Evolutionary conservation across 1,284 basidiomycete genomes (phyloP).

Genomic region (Ceratobasidium sp.): DNA sequence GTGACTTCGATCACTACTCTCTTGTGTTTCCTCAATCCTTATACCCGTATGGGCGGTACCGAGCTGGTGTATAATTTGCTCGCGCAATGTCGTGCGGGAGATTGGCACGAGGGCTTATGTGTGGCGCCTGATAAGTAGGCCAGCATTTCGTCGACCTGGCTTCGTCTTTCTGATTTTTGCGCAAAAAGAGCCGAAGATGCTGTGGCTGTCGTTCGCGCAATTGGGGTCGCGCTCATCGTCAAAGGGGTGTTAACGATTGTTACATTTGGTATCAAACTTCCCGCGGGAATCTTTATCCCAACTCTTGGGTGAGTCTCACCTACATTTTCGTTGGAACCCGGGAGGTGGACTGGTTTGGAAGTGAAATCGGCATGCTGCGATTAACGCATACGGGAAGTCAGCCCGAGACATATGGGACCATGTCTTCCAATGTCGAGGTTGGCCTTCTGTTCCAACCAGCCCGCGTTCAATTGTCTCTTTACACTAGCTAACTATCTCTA

Average conservation of each 20-base stretch:
- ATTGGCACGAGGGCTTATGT: constrained; percentile 78
- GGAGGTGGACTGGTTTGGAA: too few species aligned
- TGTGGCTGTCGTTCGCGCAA: constrained; percentile 74
- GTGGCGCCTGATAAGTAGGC: constrained; percentile 65
- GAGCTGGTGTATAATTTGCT: constrained; percentile 95
- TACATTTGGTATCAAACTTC: constrained; percentile 94
- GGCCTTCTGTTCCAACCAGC: not conserved
- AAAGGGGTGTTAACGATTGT: constrained; percentile 77
- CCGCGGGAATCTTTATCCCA: constrained; percentile 97
- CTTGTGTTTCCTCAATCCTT: constrained; percentile 90
- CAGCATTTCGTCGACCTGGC: not conserved
- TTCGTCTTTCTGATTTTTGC: constrained; percentile 12
- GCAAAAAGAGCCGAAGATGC: constrained; percentile 67
- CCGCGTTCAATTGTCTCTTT: too few species aligned
- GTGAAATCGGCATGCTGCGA: not conserved
- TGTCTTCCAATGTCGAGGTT: not conserved
- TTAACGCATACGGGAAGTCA: too few species aligned
- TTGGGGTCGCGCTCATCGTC: too few species aligned
- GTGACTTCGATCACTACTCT: constrained; percentile 82
- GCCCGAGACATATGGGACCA: not conserved
- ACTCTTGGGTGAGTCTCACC: constrained; percentile 70
- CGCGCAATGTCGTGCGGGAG: constrained; percentile 74
- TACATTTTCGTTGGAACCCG: too few species aligned
- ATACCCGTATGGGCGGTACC: constrained; percentile 93
- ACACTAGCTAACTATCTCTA: not conserved